These are phyloP conservation scores for Luffa acutangula DNA, from an alignment of 306 rosid species.

Conservation along the genomic window DNA sequence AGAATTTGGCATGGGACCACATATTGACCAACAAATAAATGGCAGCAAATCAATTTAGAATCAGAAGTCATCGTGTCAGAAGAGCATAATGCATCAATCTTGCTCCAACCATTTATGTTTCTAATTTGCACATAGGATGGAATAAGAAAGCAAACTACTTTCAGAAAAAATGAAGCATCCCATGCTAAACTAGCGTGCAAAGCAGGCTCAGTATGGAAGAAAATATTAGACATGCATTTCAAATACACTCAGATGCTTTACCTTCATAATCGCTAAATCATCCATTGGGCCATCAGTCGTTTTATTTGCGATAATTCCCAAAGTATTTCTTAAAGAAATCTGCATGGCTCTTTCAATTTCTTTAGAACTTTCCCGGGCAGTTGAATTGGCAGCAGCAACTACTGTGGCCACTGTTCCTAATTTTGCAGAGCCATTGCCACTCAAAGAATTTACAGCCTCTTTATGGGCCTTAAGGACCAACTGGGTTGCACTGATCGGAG, in stretches of 20 bases:
- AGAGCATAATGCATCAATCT: background rate
- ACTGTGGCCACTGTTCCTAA: conserved; percentile 95
- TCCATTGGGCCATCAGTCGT: conserved; percentile 84
- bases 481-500: conserved; percentile 62
- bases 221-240: background rate
- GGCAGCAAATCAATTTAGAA: background rate
- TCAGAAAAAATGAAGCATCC: background rate
- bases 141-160: background rate
- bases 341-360: conserved; percentile 98
- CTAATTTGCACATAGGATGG: background rate
- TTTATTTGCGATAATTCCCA: conserved; percentile 68
- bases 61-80: background rate
- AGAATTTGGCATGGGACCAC: background rate
- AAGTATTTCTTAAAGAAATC: conserved; percentile 82
- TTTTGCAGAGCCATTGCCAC: conserved; percentile 86
- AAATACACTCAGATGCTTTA: conserved; percentile 10
- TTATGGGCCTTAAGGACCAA: conserved; percentile 95
- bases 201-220: background rate
- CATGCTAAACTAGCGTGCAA: background rate
- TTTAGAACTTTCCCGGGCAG: conserved; percentile 83
- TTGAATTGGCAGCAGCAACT: conserved; percentile 95
- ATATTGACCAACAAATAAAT: background rate
- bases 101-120: background rate
- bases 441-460: conserved; percentile 93
- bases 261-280: conserved; percentile 93